A percentile compares a stretch with the other conserved stretches of the same genome.
Conservation (phyloP, 306 rosid species). For the Biancaea sappan region DNA sequence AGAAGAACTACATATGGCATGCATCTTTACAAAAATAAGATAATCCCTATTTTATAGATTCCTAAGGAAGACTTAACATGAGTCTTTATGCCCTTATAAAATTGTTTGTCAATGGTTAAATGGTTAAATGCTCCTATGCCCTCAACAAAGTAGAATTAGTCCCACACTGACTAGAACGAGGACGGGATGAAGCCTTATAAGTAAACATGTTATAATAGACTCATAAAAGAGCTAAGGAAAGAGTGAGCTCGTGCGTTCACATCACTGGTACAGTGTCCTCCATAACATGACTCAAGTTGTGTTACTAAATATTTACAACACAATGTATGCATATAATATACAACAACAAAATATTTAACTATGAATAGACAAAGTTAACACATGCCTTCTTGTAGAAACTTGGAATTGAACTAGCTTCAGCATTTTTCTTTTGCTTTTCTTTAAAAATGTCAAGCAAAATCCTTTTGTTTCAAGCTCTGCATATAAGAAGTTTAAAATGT, state of each 20-base stretch:
- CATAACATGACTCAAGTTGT: no score
- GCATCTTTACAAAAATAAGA: neutral
- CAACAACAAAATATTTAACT: constrained; percentile 16
- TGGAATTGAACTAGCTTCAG: constrained; percentile 92
- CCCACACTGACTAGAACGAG: no score
- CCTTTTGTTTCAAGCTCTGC: constrained; percentile 96
- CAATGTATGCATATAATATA: neutral
- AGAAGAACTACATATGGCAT: neutral
- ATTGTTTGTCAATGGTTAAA: neutral
- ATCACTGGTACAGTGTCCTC: no score
- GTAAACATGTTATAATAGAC: no score
- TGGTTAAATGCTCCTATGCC: no score
- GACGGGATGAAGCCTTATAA: no score
- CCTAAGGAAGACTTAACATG: neutral
- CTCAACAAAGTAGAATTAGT: no score
- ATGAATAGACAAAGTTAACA: constrained; percentile 32
- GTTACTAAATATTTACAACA: no score
- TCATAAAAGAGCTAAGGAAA: no score
- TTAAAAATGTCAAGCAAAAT: constrained; percentile 96
- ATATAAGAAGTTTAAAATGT: constrained; percentile 9
- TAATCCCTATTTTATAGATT: neutral
- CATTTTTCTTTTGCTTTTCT: constrained; percentile 91
- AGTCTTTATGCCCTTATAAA: neutral
- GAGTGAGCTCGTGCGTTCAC: no score
- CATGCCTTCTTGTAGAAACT: constrained; percentile 97